Base-by-base conservation (phyloP, 2,329 filamentous ascomycete genomes). In the Penicillium sp. region DNA sequence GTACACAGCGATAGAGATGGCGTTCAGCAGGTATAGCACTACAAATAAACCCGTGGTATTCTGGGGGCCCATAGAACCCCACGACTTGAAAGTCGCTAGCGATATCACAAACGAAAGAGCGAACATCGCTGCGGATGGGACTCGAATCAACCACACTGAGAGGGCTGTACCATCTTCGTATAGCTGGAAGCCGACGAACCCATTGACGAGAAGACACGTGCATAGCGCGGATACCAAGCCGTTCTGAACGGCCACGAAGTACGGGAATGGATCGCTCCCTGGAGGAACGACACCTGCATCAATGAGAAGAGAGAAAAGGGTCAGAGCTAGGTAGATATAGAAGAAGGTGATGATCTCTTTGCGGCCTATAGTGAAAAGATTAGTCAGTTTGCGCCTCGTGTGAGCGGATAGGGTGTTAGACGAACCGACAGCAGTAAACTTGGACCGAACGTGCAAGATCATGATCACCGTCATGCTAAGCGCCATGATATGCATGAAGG, bases 151-250 rank as follows among this genome's bases (percentile, higher is more conserved):
- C 94, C 94, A 99, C 41, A 99, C 87, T 0, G 92, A 97, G 38
- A 97, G 79, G 2, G 88, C 88, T 1, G 94, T 99, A 48, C 94
- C 94, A 68, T 99, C 94, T 75, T 99, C 94, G 74, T 99, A 99
- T 12, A 99, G 81, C 76, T 97, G 94, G 76, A 99, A 99, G 33
- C 94, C 94, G 51, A 99, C 93, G 69, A 99, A 99, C 41, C 94
- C 94, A 74, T 97, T 97, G 80, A 99, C 92, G 66, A 97, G 79
- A 53, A 99, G 80, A 72, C 89, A 95, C 26, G 91, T 93, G 71
- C 94, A 88, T 28, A 96, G 82, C 0, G 94, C 90, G 35, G 91
- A 96, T 22, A 87, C 80, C 50, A 99, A 80, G 14, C 93, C 94
- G 60, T 88, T 88, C 69, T 99, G 94, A 6, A 88, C 84, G 11